phyloP scores from a whole-genome alignment of 352 stramenopile species.

The Ophiocytium majus region DNA sequence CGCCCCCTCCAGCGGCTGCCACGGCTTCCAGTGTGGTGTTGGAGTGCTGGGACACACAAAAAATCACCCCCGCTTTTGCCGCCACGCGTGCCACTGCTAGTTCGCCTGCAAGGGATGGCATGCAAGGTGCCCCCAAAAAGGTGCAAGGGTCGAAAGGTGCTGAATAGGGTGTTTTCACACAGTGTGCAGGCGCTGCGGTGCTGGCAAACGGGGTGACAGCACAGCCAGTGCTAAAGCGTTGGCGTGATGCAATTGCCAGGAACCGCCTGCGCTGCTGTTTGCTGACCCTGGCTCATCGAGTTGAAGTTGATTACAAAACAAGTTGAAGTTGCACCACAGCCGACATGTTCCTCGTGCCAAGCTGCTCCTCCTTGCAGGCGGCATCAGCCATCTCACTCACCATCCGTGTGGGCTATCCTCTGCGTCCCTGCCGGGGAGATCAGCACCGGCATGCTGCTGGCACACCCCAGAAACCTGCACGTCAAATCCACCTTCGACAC shows the following conservation, averaged over 20 bases:
- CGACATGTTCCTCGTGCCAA: neutral
- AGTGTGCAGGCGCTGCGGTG: neutral
- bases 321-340: too few relatives aligned
- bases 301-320: neutral
- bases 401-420: neutral
- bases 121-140: neutral
- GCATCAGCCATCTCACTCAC: neutral
- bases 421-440: constrained; percentile 62
- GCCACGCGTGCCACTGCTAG: neutral
- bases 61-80: constrained; percentile 33
- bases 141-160: neutral
- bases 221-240: too few relatives aligned
- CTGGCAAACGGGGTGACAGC: neutral
- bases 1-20: constrained; percentile 31
- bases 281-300: neutral
- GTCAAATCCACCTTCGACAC: constrained; percentile 53
- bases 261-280: too few relatives aligned
- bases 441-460: constrained; percentile 64
- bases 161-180: neutral
- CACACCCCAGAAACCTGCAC: constrained; percentile 31
- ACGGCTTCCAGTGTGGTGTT: constrained; percentile 51
- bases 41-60: constrained; percentile 56
- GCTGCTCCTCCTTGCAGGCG: neutral
- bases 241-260: too few relatives aligned
- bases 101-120: neutral